Base-by-base conservation (phyloP, 2,329 filamentous ascomycete genomes). In the Alternaria brassicicola region DNA sequence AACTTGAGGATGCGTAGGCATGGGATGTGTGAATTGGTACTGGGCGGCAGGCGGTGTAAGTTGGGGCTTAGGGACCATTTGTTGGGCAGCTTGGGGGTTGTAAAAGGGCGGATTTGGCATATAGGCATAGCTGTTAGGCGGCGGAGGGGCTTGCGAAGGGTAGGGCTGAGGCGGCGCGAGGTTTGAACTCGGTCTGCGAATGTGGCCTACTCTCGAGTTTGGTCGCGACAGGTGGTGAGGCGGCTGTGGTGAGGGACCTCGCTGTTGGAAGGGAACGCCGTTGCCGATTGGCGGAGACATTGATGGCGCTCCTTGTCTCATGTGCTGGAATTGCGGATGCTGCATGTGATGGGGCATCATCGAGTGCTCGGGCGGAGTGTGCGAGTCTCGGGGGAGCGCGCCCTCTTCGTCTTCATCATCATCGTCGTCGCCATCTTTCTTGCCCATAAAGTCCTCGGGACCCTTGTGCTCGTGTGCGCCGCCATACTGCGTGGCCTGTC, bases 381-480 rank as follows among this genome's bases (percentile, higher is more conserved):
- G 78, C 26, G 91, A 91, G 61, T 86, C 87, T 60, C 88, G 87
- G 7, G 89, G 89, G 45, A 90, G 90, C 6, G 90, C 91, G 57
- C 84, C 89, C 28, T 74, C 73, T 26, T 92, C 89, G 35, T 93
- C 89, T 23, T 91, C 91, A 15, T 96, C 93, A 48, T 97, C 93
- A 51, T 95, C 92, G 66, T 90, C 90, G 62, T 90, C 89, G 56
- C 81, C 82, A 59, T 85, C 86, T 57, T 83, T 83, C 78, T 89
- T 89, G 65, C 92, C 92, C 73, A 89, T 91, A 79, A 97, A 99
- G 78, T 99, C 95, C 53, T 86, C 85, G 1, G 95, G 95, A 2
- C 94, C 94, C 80, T 98, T 99, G 80, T 98, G 94, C 78, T 99
- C 95, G 78, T 95, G 96, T 42, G 93, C 89, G 58, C 88, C 89